Percentiles rank a stretch among this genome's conserved stretches.
Conservation (phyloP, 148 eudicot genomes). For the Polygonum aviculare region DNA sequence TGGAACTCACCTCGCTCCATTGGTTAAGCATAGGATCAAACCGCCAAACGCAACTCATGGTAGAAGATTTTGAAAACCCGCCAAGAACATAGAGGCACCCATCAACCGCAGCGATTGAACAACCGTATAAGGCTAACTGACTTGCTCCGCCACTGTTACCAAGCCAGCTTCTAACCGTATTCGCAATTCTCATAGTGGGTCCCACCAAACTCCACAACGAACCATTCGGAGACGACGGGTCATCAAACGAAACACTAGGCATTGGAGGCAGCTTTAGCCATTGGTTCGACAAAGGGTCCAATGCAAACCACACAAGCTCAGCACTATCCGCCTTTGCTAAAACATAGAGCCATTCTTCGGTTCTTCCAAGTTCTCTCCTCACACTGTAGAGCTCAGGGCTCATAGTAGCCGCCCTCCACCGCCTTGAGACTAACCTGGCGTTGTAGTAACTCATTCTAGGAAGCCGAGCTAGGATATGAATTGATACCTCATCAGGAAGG, state of each 20-base stretch:
- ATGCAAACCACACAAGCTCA: constrained; percentile 57
- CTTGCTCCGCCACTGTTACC: constrained; percentile 46
- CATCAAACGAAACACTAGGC: constrained; percentile 44
- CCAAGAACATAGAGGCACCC: constrained; percentile 84
- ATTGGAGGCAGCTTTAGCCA: constrained; percentile 82
- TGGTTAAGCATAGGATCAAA: constrained; percentile 63
- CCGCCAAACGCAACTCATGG: constrained; percentile 63
- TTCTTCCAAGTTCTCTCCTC: constrained; percentile 64
- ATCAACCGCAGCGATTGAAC: constrained; percentile 67
- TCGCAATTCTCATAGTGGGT: constrained; percentile 54
- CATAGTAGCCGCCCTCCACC: constrained; percentile 66
- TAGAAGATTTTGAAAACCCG: constrained; percentile 59
- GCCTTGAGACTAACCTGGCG: constrained; percentile 58
- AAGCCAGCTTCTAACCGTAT: constrained; percentile 66
- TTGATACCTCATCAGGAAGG: constrained; percentile 93
- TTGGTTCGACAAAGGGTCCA: constrained; percentile 62
- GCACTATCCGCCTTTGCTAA: constrained; percentile 49
- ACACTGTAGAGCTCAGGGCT: constrained; percentile 57
- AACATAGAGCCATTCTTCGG: constrained; percentile 84
- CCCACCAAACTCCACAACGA: constrained; percentile 59
- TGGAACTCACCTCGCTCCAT: constrained; percentile 69
- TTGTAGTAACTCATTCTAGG: constrained; percentile 56
- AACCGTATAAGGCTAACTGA: constrained; percentile 68
- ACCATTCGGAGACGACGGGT: constrained; percentile 36
- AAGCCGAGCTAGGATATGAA: constrained; percentile 82